Percentiles rank a stretch among this genome's conserved stretches.
These are phyloP conservation scores for Yarrowia sp. DNA, from an alignment of 805 yeast species.

Conservation along the genomic window DNA sequence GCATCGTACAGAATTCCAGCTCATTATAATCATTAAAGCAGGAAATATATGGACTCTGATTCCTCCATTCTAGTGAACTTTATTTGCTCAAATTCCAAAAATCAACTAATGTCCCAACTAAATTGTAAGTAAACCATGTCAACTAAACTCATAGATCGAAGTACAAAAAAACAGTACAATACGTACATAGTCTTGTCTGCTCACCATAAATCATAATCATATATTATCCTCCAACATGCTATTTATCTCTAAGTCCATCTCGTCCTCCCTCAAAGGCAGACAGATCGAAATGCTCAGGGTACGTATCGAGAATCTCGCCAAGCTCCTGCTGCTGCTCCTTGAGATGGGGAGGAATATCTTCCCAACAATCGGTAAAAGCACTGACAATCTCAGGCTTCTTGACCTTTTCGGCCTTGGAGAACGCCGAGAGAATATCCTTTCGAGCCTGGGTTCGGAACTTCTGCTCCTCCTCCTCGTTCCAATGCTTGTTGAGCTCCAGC, in stretches of 20 bases:
- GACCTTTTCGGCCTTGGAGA: constrained; percentile 36
- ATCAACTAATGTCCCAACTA: too few relatives aligned
- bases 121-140: too few relatives aligned
- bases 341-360: constrained; percentile 31
- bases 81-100: too few relatives aligned
- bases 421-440: constrained; percentile 32
- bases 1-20: too few relatives aligned
- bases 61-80: too few relatives aligned
- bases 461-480: constrained; percentile 36
- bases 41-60: too few relatives aligned
- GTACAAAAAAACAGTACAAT: too few relatives aligned
- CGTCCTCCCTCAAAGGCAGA: constrained; percentile 32
- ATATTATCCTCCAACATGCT: too few relatives aligned
- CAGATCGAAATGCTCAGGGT: constrained; percentile 36
- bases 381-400: constrained; percentile 34
- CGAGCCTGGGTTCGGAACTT: constrained; percentile 31
- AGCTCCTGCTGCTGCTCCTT: constrained; percentile 35
- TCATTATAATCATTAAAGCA: too few relatives aligned
- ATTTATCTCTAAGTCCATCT: constrained; percentile 29
- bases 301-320: constrained; percentile 32
- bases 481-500: constrained; percentile 34
- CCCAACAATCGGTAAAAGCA: constrained; percentile 34
- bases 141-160: too few relatives aligned
- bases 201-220: too few relatives aligned
- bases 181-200: too few relatives aligned